A percentile compares a stretch with the other conserved stretches of the same genome.
These are phyloP conservation scores for Pyrus pyrifolia DNA, from an alignment of 306 rosid genomes.

Conservation along the genomic window DNA sequence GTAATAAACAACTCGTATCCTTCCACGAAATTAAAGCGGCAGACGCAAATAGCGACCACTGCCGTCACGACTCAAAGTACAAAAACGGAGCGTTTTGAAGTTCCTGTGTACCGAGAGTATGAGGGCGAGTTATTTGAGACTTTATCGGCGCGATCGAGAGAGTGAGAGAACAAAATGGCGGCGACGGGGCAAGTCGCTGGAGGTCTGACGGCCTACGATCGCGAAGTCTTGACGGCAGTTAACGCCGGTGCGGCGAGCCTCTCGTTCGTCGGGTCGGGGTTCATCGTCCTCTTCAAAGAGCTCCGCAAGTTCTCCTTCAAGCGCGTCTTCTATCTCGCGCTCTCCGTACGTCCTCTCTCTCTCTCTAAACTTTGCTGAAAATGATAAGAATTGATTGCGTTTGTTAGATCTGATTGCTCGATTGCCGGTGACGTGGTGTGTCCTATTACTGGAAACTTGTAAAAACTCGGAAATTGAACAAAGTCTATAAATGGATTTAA, in stretches of 20 bases:
- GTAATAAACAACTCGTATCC: neutral
- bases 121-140: neutral
- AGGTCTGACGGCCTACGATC: constrained; percentile 49
- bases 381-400: neutral
- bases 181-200: constrained; percentile 37
- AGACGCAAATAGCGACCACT: neutral
- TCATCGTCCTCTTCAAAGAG: constrained; percentile 93
- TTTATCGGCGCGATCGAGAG: neutral
- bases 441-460: neutral
- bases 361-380: constrained; percentile 1
- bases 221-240: constrained; percentile 49
- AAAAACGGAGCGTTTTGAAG: neutral
- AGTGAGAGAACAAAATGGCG: constrained; percentile 23
- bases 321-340: constrained; percentile 95
- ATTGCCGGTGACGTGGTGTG: neutral
- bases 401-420: constrained; percentile 16
- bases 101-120: neutral
- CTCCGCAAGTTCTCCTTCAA: constrained; percentile 98
- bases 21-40: constrained; percentile 7
- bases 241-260: constrained; percentile 79
- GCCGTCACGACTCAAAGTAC: neutral
- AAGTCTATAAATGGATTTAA: neutral
- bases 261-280: constrained; percentile 77
- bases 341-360: constrained; percentile 46
- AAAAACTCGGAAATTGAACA: neutral